A percentile compares a stretch with the other conserved stretches of the same genome.
These are phyloP conservation scores for Punctularia strigosozonata DNA, from an alignment of 768 basidiomycete genomes.

Conservation along the genomic window DNA sequence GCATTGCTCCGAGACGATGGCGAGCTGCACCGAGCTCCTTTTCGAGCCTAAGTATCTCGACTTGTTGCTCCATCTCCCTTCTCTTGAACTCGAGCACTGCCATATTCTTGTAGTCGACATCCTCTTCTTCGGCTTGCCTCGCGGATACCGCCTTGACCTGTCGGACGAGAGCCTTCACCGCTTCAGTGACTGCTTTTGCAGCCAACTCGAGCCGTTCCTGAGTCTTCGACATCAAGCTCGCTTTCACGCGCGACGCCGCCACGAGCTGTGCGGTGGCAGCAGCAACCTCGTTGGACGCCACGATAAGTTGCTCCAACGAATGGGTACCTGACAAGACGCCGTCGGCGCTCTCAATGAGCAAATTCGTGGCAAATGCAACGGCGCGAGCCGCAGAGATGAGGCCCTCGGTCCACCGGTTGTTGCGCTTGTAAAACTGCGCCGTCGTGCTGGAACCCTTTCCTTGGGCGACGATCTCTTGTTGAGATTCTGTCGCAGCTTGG, in stretches of 20 bases:
- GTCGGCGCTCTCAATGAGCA: conserved; percentile 96
- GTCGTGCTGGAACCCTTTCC: conserved; percentile 86
- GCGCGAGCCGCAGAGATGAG: conserved; percentile 96
- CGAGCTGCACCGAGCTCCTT: conserved; percentile 87
- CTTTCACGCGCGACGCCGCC: conserved; percentile 96
- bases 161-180: conserved; percentile 90
- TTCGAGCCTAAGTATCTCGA: conserved; percentile 94
- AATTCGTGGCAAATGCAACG: conserved; percentile 90
- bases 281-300: conserved; percentile 98
- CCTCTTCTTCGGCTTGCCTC: conserved; percentile 66
- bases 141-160: conserved; percentile 95
- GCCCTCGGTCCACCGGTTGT: conserved; percentile 99
- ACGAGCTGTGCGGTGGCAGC: conserved; percentile 96
- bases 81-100: conserved; percentile 92
- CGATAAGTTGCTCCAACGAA: conserved; percentile 96
- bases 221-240: conserved; percentile 96
- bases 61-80: conserved; percentile 98
- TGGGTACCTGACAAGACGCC: conserved; percentile 95
- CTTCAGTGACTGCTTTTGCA: conserved; percentile 94
- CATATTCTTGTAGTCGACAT: conserved; percentile 84
- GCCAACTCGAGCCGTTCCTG: conserved; percentile 94
- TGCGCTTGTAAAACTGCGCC: conserved; percentile 98
- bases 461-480: conserved; percentile 94
- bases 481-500: conserved; percentile 92
- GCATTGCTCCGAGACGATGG: conserved; percentile 73